These are phyloP conservation scores for Quercus wislizeni DNA, from an alignment of 306 rosid species.

Conservation along the genomic window DNA sequence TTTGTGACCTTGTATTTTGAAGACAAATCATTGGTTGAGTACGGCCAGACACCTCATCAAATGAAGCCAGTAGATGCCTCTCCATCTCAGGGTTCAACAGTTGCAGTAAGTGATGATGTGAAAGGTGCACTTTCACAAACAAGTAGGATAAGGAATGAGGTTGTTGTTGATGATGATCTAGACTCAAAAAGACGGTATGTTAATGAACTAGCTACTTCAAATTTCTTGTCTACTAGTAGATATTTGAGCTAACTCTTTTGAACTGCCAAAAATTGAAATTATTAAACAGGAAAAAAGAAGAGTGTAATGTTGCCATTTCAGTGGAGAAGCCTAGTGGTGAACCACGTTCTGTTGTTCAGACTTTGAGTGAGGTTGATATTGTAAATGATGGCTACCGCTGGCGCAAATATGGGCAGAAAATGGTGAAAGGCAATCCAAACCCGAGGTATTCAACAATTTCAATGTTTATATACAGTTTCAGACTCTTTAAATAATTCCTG, in stretches of 20 bases:
- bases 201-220: slow-evolving; percentile 18
- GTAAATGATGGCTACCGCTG: slow-evolving; percentile 89
- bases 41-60: slow-evolving; percentile 35
- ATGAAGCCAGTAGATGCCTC: slow-evolving; percentile 36
- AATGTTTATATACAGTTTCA: slow-evolving; percentile 1
- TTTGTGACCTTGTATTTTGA: slow-evolving; percentile 35
- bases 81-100: slow-evolving; percentile 27
- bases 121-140: slow-evolving; percentile 41
- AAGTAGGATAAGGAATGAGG: slow-evolving; percentile 33
- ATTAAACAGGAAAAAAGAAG: slow-evolving; percentile 60
- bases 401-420: slow-evolving; percentile 96
- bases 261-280: slow-evolving; percentile 9
- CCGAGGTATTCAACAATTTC: slow-evolving; percentile 61
- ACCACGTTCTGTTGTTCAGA: slow-evolving; percentile 62
- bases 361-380: slow-evolving; percentile 72
- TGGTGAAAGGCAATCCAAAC: slow-evolving; percentile 79
- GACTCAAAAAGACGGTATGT: slow-evolving; percentile 78
- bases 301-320: slow-evolving; percentile 21
- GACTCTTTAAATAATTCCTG: not conserved
- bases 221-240: slow-evolving; percentile 5
- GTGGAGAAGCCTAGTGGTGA: slow-evolving; percentile 50
- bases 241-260: slow-evolving; percentile 19
- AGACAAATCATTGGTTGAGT: slow-evolving; percentile 44
- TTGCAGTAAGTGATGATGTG: slow-evolving; percentile 33
- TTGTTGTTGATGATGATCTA: slow-evolving; percentile 37